Conservation (phyloP, 2,329 filamentous ascomycete species). For the Hypoxylon sp. region DNA sequence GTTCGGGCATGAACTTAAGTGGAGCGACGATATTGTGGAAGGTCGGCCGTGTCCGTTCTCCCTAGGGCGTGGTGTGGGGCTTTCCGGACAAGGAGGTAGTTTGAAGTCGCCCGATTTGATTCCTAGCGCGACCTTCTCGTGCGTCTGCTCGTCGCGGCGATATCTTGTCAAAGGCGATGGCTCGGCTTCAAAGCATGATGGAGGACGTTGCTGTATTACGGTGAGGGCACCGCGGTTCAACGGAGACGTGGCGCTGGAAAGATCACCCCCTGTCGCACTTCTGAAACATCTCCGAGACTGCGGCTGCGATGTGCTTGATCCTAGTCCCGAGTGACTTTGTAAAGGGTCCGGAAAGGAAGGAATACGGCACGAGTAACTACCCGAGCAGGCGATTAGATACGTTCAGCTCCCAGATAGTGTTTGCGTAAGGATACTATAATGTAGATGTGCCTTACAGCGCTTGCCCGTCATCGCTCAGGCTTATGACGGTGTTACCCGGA, state of each 20-base stretch:
- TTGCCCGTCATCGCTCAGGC: constrained; percentile 40
- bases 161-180: constrained; percentile 46
- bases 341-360: constrained; percentile 26
- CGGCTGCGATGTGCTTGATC: background rate
- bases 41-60: constrained; percentile 10
- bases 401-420: background rate
- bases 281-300: background rate
- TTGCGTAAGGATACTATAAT: background rate
- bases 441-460: constrained; percentile 41
- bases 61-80: background rate
- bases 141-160: constrained; percentile 34
- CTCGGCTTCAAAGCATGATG: background rate
- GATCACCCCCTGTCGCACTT: background rate
- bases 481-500: constrained; percentile 40
- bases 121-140: constrained; percentile 48
- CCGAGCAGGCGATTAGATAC: background rate
- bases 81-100: background rate
- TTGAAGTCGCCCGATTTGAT: constrained; percentile 3
- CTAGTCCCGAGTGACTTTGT: background rate
- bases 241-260: background rate
- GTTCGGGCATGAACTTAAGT: constrained; percentile 10
- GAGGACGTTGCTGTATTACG: constrained; percentile 3
- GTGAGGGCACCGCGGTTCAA: constrained; percentile 18
- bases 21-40: constrained; percentile 25
- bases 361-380: constrained; percentile 33